Percentiles rank a stretch among this genome's conserved stretches.
phyloP scores from a whole-genome alignment of 768 basidiomycete genomes.

The Amanita fuliginea region DNA sequence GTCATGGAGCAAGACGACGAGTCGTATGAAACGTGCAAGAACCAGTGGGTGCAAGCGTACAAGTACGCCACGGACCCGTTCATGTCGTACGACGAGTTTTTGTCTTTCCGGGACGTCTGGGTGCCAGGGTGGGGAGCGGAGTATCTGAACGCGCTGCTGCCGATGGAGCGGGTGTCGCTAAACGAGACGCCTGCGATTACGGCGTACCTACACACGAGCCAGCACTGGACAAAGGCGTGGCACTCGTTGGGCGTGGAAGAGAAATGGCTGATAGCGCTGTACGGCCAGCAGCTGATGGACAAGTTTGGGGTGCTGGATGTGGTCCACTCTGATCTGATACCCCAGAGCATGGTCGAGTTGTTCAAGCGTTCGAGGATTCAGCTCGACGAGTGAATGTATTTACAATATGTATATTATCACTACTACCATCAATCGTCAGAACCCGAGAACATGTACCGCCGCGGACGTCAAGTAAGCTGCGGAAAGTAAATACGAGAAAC shows the following conservation, averaged over 20 bases:
- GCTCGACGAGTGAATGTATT: slow-evolving; percentile 18
- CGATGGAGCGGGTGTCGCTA: neutral
- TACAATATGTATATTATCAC: too few relatives aligned
- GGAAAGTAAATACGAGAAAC: too few relatives aligned
- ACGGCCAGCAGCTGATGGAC: slow-evolving; percentile 26
- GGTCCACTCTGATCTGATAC: slow-evolving; percentile 28
- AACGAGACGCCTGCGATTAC: neutral
- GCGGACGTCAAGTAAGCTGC: too few relatives aligned
- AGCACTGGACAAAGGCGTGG: neutral
- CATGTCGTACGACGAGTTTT: slow-evolving; percentile 10
- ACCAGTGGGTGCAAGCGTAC: neutral
- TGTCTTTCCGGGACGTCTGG: slow-evolving; percentile 9
- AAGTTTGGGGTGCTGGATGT: slow-evolving; percentile 28
- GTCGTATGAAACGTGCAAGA: slow-evolving; percentile 17
- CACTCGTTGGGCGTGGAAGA: slow-evolving; percentile 18
- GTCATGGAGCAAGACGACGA: slow-evolving; percentile 16
- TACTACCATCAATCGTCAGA: too few relatives aligned
- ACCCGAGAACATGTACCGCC: too few relatives aligned
- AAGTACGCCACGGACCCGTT: slow-evolving; percentile 1
- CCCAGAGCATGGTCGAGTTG: slow-evolving; percentile 28
- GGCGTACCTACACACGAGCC: neutral
- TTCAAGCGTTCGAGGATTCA: slow-evolving; percentile 23
- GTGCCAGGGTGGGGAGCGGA: slow-evolving; percentile 6
- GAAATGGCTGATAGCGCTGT: slow-evolving; percentile 25
- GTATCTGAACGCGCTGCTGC: slow-evolving; percentile 7